Base-by-base conservation (phyloP, 225 moss, liverwort and hornwort genomes). In the Physcomitrium patens region DNA sequence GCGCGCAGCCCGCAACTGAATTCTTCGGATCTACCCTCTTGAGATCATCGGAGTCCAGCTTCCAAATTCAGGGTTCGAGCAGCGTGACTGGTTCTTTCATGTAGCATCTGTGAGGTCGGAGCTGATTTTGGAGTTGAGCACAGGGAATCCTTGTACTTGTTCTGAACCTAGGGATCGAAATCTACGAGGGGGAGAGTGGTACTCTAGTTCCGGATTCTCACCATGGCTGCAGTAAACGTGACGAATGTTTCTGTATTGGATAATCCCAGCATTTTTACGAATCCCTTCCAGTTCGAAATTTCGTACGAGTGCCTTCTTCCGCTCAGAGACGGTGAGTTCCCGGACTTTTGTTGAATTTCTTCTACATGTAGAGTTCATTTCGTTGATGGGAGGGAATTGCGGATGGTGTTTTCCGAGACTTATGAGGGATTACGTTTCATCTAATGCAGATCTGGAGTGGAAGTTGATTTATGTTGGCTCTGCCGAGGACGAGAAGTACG, bases 191-290 rank as follows among this genome's bases (percentile, higher is more conserved):
- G 49, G 0, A 13, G 49, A 5, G 8, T 13, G 16, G 2, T 0
- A 1, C 13, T 11, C 16, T 1, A 1, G 24, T 24, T 1, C 1
- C 41, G 10, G 18, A 10, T 63, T 11, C 10, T 16, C 70, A 58
- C 50, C 24, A 93, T 93, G 92, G 89, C 88, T 77, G 92, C 92
- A 5, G 90, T 93, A 13, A 93, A 93, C 37, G 92, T 93, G 11
- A 93, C 92, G 43, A 90, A 93, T 45, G 92, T 93, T 16, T 51
- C 90, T 10, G 92, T 93, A 44, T 85, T 93, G 45, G 92, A 93
- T 76, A 93, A 93, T 62, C 92, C 90, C 22, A 82, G 88, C 13
- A 90, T 93, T 90, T 93, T 93, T 22, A 28, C 85, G 60, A 93
- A 87, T 19, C 92, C 92, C 1, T 82, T 93, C 27, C 90, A 93